Conservation (phyloP, 768 basidiomycete species). For the Podaxis sp. region DNA sequence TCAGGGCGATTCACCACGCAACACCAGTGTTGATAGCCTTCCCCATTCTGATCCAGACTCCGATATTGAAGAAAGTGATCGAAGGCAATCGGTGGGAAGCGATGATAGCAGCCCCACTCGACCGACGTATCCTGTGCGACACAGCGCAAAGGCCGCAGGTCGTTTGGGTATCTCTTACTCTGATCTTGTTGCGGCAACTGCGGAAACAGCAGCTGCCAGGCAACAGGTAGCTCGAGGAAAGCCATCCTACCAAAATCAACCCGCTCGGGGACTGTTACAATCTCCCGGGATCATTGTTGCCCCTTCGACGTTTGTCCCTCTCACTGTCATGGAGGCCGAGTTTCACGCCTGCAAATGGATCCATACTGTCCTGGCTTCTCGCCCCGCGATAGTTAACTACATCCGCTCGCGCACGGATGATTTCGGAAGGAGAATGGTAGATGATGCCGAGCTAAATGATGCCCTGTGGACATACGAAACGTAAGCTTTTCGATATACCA, state of each 20-base stretch:
- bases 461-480: constrained; percentile 58
- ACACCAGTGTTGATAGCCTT: background rate
- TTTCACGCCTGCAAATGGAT: constrained; percentile 74
- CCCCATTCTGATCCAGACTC: background rate
- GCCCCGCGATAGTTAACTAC: constrained; percentile 54
- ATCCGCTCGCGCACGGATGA: constrained; percentile 39
- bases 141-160: constrained; percentile 42
- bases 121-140: constrained; percentile 13
- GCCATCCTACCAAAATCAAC: background rate
- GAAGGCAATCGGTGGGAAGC: background rate
- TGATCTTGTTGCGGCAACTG: constrained; percentile 30
- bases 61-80: background rate
- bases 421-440: constrained; percentile 33
- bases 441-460: constrained; percentile 38
- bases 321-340: constrained; percentile 61
- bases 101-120: background rate
- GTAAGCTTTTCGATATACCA: constrained; percentile 31
- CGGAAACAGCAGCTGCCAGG: constrained; percentile 26
- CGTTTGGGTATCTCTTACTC: constrained; percentile 40
- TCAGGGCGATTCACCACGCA: background rate
- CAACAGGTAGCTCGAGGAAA: background rate
- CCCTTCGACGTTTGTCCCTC: constrained; percentile 59
- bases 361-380: constrained; percentile 63
- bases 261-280: constrained; percentile 35
- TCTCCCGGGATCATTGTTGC: constrained; percentile 64